These are phyloP conservation scores for Phytophthora cryptogea DNA, from an alignment of 352 stramenopile species.

Conservation along the genomic window DNA sequence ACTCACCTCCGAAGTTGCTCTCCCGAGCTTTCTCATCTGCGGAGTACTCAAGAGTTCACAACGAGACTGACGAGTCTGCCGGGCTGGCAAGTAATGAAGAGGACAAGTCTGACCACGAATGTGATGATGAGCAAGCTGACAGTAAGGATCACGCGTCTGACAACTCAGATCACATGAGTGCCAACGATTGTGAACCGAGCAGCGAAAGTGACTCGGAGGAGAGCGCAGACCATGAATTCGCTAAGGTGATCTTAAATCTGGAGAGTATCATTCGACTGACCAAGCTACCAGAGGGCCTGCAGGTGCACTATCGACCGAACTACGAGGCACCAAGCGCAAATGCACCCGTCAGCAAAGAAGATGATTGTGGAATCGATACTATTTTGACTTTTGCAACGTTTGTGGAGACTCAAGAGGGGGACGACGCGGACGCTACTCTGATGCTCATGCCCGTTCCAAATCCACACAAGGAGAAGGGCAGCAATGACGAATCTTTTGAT, in stretches of 20 bases:
- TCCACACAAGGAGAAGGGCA: conserved; percentile 26
- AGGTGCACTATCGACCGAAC: conserved; percentile 84
- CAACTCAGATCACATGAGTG: conserved; percentile 23
- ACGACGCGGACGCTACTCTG: conserved; percentile 46
- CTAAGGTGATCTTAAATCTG: conserved; percentile 71
- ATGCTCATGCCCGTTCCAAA: conserved; percentile 63
- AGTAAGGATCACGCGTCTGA: conserved; percentile 24
- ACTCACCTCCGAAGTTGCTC: conserved; percentile 71
- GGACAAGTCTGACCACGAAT: conserved; percentile 9
- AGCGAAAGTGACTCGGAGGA: conserved; percentile 50
- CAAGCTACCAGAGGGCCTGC: conserved; percentile 73
- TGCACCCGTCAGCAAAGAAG: conserved; percentile 30
- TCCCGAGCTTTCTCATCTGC: conserved; percentile 62
- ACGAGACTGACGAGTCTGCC: background rate
- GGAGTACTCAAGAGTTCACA: conserved; percentile 34
- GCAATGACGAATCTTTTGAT: conserved; percentile 44
- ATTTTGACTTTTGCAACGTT: conserved; percentile 80
- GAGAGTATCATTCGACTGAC: conserved; percentile 87
- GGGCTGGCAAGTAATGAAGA: conserved; percentile 8
- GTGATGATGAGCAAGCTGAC: conserved; percentile 22
- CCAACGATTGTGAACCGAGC: conserved; percentile 44
- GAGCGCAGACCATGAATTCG: conserved; percentile 48
- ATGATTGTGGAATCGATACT: conserved; percentile 47
- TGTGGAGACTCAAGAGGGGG: conserved; percentile 49
- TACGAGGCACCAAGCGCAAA: conserved; percentile 51